Evolutionary conservation across 345 rosid genomes (phyloP).

Genomic region (Rhizophora mangle): DNA sequence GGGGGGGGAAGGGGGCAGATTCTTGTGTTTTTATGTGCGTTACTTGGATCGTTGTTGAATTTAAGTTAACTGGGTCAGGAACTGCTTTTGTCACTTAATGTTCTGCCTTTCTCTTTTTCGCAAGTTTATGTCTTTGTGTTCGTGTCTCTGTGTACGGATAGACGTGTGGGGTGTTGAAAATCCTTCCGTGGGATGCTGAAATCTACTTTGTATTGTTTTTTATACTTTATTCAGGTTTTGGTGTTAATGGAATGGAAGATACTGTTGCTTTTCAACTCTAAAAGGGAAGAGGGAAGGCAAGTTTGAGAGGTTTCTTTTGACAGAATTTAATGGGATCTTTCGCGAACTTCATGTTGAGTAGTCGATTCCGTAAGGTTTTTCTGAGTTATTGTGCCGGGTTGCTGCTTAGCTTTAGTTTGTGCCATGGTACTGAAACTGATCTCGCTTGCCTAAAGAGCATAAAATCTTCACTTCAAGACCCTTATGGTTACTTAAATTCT

Average conservation of each 20-base stretch:
- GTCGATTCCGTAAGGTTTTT: neutral
- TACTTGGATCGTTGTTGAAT: neutral
- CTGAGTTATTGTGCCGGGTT: neutral
- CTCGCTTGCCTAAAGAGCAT: constrained; percentile 20
- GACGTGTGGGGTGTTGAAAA: neutral
- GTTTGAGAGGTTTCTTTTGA: neutral
- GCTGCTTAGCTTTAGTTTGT: constrained; percentile 8
- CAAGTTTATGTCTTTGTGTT: neutral
- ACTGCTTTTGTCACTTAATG: neutral
- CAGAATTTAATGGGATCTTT: neutral
- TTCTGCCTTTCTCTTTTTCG: neutral
- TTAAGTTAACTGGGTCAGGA: neutral
- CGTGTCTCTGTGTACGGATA: neutral
- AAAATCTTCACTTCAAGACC: constrained; percentile 25
- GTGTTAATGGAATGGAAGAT: neutral
- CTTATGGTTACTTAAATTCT: constrained; percentile 2
- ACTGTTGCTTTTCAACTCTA: neutral
- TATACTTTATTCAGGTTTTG: no score
- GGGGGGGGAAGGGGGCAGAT: no score
- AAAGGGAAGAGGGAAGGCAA: neutral
- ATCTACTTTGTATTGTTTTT: neutral
- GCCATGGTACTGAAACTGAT: constrained; percentile 14
- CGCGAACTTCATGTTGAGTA: neutral
- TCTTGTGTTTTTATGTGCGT: neutral
- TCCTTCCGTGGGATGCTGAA: neutral